Evolutionary conservation across 805 yeast genomes (phyloP).

Genomic region (Ogataea nitratoaversa): DNA sequence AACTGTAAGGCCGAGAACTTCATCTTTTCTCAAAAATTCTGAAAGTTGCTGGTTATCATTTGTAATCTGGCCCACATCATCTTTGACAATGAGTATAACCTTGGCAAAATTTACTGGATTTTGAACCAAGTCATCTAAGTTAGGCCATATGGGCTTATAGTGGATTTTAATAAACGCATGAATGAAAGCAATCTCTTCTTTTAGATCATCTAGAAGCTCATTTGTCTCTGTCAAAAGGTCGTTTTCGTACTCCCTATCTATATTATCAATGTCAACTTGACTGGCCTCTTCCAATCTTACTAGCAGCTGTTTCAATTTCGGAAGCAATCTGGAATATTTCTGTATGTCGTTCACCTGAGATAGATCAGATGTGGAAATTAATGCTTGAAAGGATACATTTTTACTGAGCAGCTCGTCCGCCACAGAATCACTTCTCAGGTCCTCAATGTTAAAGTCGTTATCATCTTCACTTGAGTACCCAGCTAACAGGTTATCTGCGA

Average conservation of each 20-base stretch:
- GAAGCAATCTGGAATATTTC: constrained; percentile 26
- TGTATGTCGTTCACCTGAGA: constrained; percentile 20
- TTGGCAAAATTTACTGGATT: constrained; percentile 60
- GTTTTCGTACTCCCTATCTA: constrained; percentile 38
- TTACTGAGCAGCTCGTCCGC: constrained; percentile 1
- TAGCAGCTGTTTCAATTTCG: constrained; percentile 17
- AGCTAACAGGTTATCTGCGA: constrained; percentile 38
- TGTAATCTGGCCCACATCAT: constrained; percentile 20
- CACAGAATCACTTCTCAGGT: not conserved
- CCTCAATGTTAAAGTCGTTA: constrained; percentile 2
- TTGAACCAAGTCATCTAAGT: constrained; percentile 58
- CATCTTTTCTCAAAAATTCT: constrained; percentile 53
- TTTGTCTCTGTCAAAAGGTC: constrained; percentile 52
- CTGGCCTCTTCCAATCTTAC: constrained; percentile 25
- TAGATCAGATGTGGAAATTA: constrained; percentile 12
- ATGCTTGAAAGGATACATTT: constrained; percentile 4
- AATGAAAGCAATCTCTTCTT: constrained; percentile 47
- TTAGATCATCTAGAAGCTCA: constrained; percentile 48
- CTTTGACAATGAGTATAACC: constrained; percentile 48
- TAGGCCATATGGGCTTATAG: constrained; percentile 66
- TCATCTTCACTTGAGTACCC: constrained; percentile 37
- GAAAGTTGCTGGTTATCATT: constrained; percentile 33
- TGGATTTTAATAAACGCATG: constrained; percentile 46
- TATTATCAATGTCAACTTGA: constrained; percentile 23
- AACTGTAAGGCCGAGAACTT: constrained; percentile 68